Base-by-base conservation (phyloP, 495 filamentous ascomycete genomes). In the Neurospora discreta region DNA sequence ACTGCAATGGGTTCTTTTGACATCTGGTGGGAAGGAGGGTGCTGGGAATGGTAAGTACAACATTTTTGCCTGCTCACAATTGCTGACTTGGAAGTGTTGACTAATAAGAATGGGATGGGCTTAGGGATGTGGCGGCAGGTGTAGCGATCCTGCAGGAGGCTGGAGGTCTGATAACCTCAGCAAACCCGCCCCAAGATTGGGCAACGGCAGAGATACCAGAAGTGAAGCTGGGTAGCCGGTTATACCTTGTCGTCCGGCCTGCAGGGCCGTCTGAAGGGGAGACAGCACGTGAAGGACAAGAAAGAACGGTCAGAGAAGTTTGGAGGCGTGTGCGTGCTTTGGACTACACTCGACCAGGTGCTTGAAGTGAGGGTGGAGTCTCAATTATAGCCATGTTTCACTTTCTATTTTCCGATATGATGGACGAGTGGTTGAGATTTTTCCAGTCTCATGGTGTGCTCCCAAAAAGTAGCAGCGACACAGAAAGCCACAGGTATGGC, bases 21-120 rank as follows among this genome's bases (percentile, higher is more conserved):
- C 81, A 80, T 91, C 40, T 94, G 93, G 78, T 95, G 93, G 92
- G 92, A 95, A 75, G 91, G 89, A 2, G 93, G 93, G 9, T 92
- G 90, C 75, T 95, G 91, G 92, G 91, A 90, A 68, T 94, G 92
- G 81, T 81, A 74, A 68, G 78, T 69, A 71, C 46, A 41, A 15
- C 18, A 38, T 8, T 20, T 36, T n/a, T 0, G 20, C 15, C 36
- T 1, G 18, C 16, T 30, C 26, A 46, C 36, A 6, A 20, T 18
- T 69, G 23, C 0, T 18, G 30, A 38, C 13, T 20, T 18, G 23
- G 68, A 20, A 38, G 10, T 41, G 30, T 52, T 69, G 41, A 72
- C 44, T 43, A 68, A 73, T 20, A 18, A 38, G 11, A 26, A 30
- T 16, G 52, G 7, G 30, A 3, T 18, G 20, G n/a, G 23, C 13